Conservation (phyloP, 2,329 filamentous ascomycete species). For the Colletotrichum sp. region DNA sequence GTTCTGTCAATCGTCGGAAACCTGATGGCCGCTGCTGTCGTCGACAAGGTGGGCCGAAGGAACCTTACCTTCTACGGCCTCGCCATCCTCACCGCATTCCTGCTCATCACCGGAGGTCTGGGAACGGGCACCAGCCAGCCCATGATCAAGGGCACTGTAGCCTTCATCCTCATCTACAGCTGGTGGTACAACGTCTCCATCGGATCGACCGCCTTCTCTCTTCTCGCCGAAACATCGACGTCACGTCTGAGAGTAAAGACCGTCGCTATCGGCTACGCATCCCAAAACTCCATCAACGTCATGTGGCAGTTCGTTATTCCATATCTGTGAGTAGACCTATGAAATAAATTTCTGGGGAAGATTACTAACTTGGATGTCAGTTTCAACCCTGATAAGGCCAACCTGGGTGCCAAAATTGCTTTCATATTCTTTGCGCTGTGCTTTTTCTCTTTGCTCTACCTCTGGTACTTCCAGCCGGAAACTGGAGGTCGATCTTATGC, state of each 20-base stretch:
- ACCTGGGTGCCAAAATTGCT: conserved; percentile 42
- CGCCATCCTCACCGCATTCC: conserved; percentile 37
- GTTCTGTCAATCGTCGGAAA: conserved; percentile 43
- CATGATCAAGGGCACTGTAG: conserved; percentile 28
- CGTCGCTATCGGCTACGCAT: conserved; percentile 38
- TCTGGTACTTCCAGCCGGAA: conserved; percentile 42
- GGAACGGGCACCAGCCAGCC: conserved; percentile 28
- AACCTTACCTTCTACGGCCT: conserved; percentile 41
- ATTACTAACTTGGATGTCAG: neutral
- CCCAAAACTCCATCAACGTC: conserved; percentile 30
- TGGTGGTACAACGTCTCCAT: conserved; percentile 46
- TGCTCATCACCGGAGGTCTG: conserved; percentile 43
- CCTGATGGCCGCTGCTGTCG: conserved; percentile 40
- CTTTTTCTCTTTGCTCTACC: conserved; percentile 32
- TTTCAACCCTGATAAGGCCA: conserved; percentile 28
- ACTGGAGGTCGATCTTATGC: conserved; percentile 27
- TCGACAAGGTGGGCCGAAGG: conserved; percentile 41
- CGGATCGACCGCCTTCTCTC: conserved; percentile 42
- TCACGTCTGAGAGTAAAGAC: conserved; percentile 43
- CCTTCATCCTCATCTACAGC: conserved; percentile 42
- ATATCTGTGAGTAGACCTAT: neutral
- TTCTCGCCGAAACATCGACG: conserved; percentile 42
- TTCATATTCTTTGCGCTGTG: conserved; percentile 44
- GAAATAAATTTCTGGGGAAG: neutral
- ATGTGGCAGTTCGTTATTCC: conserved; percentile 25